Conservation (phyloP, 2,329 filamentous ascomycete species). For the Sporothrix luriei region DNA sequence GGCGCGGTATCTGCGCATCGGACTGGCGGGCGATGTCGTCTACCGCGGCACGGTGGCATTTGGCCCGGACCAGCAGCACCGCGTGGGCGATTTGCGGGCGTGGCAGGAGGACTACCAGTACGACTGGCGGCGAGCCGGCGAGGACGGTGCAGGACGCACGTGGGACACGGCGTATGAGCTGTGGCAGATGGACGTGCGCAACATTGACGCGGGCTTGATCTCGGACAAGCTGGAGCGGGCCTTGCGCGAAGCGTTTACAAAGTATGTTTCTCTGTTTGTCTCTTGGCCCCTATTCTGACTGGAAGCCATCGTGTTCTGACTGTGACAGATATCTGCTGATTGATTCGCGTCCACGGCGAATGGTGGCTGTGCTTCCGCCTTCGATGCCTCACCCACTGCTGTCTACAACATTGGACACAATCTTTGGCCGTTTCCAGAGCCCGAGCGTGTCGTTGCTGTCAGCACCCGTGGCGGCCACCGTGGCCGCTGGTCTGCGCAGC, state of each 20-base stretch:
- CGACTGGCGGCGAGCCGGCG: slow-evolving; percentile 48
- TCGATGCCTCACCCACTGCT: slow-evolving; percentile 36
- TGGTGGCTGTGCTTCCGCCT: slow-evolving; percentile 69
- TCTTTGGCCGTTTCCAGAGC: slow-evolving; percentile 80
- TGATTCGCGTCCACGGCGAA: slow-evolving; percentile 73
- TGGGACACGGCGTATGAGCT: slow-evolving; percentile 72
- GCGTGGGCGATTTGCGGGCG: slow-evolving; percentile 77
- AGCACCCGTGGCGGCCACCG: slow-evolving; percentile 69
- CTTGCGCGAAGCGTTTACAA: slow-evolving; percentile 78
- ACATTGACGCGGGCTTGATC: slow-evolving; percentile 75
- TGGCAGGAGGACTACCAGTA: slow-evolving; percentile 62
- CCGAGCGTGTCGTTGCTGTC: slow-evolving; percentile 81
- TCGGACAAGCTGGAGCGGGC: slow-evolving; percentile 85
- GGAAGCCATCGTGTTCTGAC: background rate
- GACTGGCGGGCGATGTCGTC: slow-evolving; percentile 80
- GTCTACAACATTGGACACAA: slow-evolving; percentile 68
- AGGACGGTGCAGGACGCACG: slow-evolving; percentile 42
- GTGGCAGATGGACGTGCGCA: slow-evolving; percentile 74
- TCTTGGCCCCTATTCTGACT: background rate
- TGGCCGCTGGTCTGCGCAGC: slow-evolving; percentile 82
- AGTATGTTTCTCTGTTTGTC: slow-evolving; percentile 54
- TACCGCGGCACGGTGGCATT: slow-evolving; percentile 74
- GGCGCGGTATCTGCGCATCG: slow-evolving; percentile 74
- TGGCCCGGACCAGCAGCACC: slow-evolving; percentile 72
- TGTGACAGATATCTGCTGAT: slow-evolving; percentile 63